These are phyloP conservation scores for Amanita rimosa DNA, from an alignment of 768 basidiomycete species.

Conservation along the genomic window DNA sequence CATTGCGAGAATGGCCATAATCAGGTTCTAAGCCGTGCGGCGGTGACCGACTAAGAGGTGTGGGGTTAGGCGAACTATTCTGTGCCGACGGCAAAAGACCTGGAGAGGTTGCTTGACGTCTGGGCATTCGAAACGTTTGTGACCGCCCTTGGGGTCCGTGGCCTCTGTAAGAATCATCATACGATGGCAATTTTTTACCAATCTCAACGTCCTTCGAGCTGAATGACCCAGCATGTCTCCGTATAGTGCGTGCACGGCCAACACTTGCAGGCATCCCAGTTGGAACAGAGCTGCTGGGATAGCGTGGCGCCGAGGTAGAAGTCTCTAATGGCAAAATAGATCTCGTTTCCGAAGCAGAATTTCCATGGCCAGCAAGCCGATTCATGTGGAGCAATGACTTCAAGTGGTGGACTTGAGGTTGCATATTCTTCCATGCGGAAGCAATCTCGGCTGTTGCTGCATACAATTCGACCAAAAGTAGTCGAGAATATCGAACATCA, in stretches of 20 bases:
- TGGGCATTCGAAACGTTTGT: conserved; percentile 36
- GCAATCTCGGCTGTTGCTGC: conserved; percentile 86
- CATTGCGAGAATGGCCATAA: conserved; percentile 23
- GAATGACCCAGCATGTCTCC: conserved; percentile 92
- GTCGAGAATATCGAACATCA: conserved; percentile 81
- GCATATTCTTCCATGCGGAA: conserved; percentile 71
- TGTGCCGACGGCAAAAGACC: conserved; percentile 22
- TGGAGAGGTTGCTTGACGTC: conserved; percentile 33
- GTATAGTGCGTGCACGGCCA: conserved; percentile 42
- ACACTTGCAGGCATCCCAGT: conserved; percentile 10
- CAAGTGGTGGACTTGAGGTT: conserved; percentile 59
- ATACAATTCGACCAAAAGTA: conserved; percentile 79
- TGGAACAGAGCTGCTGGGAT: conserved; percentile 13
- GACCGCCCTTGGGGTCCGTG: conserved; percentile 23
- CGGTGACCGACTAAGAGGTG: conserved; percentile 7
- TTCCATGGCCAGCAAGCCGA: conserved; percentile 11
- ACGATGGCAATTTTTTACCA: conserved; percentile 70
- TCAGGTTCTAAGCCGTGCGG: conserved; percentile 6
- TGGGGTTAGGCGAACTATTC: conserved; percentile 26
- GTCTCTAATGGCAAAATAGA: background rate
- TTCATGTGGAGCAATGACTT: conserved; percentile 43
- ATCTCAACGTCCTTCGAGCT: conserved; percentile 87
- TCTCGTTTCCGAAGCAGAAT: background rate
- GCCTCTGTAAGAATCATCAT: conserved; percentile 33
- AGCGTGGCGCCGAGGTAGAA: conserved; percentile 20